Base-by-base conservation (phyloP, 768 basidiomycete species). In the Heimioporus sp. region DNA sequence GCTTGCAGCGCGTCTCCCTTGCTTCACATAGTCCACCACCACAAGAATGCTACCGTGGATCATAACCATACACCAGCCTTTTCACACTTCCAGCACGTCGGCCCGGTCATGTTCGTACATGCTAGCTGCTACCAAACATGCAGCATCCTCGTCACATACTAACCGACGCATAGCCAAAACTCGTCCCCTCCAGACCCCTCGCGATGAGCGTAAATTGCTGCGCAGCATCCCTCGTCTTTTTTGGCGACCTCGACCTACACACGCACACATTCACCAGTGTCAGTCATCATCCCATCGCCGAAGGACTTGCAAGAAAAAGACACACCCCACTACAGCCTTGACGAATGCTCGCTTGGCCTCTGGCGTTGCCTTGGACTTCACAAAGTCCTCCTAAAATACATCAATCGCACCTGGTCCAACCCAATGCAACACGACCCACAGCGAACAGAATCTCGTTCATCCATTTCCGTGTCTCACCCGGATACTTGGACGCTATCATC, bases 131-230 rank as follows among this genome's bases (percentile, higher is more conserved):
- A 28, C 6, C 24, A 24, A 11, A 30, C 30, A 17, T 31, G 31
- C 20, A 49, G 24, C 31, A 35, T 32, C 38, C 35, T 35, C 10
- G 36, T 68, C 55, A 82, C 79, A 82, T 80, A 34, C 76, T 74
- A 47, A 83, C 73, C 5, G 85, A 83, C 2, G 90, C 83, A 66
- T 88, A 92, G 9, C 92, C 92, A 67, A 94, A 95, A 54, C 81
- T 85, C 10, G 91, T 87, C 9, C 87, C 90, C 58, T 91, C 90
- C 51, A 94, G 68, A 3, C 92, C 92, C 62, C 92, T 72, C 11
- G 91, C 87, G 17, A 96, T 80, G 0, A 96, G 76, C 1, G 87
- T 86, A 67, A 96, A 94, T 55, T 95, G 90, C 57, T 92, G 85
- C 11, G 91, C 85, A 0, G 92, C 92, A 36, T 93, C 92, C 55